Evolutionary conservation across 1,139 yeast species (phyloP), one percentile per base, ranked within the genome.

Genomic region (Candida pseudoviswanathii): DNA sequence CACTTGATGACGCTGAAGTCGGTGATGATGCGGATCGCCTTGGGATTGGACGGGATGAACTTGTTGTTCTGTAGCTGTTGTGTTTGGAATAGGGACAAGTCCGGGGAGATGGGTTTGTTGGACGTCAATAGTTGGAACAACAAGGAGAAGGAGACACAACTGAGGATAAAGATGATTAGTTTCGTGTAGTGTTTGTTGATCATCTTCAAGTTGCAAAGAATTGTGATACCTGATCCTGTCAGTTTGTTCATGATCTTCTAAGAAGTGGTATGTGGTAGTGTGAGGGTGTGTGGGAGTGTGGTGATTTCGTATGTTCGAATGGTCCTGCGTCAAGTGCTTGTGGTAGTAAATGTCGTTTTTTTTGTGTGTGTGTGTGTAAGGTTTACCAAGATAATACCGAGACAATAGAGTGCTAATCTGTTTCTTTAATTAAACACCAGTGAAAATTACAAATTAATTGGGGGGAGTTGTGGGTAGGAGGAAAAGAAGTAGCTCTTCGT

Each of bases 1-100:
- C 59, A 55, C 39, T 52, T 50, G 10, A 50, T 9, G 21, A 54
- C 27, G 22, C 33, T 25, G 3, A 55, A 33, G 41, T 55, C 58
- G 24, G 50, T 44, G 22, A 55, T 45, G 1, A 53, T 39, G 9
- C 44, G 49, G 29, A 32, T 31, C 3, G 44, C 10, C 25, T 32
- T n/a, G 3, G 26, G 11, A 41, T 41, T 41, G 16, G 40, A n/a
- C n/a, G 31, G 16, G 16, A 16, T 26, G 10, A 41, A 30, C 25
- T 27, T 6, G 10, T 26, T 26, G 26, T 16, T 43, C 34, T 33
- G 31, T 16, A 43, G 34, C 33, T 43, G 45, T 43, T 43, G 45
- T 16, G 45, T 27, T 33, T 43, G 32, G 27, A 43, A 43, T 43
- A 43, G 34, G 33, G 45, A 43, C 34, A 34, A 43, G 34, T 43